Base-by-base conservation (phyloP, 2,329 filamentous ascomycete genomes). In the Cladosporium sp. region DNA sequence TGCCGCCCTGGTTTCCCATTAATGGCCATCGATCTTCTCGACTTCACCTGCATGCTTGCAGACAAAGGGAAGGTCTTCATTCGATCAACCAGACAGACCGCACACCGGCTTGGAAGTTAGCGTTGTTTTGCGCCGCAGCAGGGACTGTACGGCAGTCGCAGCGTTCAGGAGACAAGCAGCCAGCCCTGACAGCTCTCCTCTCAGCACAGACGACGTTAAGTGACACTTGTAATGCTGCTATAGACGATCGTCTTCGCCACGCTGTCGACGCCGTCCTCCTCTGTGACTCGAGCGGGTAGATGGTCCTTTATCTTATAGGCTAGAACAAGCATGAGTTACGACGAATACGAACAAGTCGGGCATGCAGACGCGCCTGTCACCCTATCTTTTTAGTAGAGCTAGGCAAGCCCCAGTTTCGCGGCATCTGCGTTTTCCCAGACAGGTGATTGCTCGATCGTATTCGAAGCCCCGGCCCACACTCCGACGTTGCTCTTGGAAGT, bases 391-490 rank as follows among this genome's bases (percentile, higher is more conserved):
- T 26, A 29, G 28, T 8, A 26, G 16, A 40, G 33, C 55, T 23
- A 57, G 10, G 55, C 33, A 33, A 23, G 33, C 55, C 12, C 55
- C 55, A 33, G 21, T 40, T 57, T 33, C 23, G 31, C 28, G 23
- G 23, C n/a, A 50, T 53, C 49, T 62, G 60, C 60, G 33, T 53
- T 62, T 62, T 49, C 60, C 60, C 60, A 62, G 60, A 62, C 21
- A 55, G 60, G 60, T n/a, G 46, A 62, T 55, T 53, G 60, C 57
- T 57, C 31, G 31, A 40, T 57, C 14, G 21, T 23, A 12, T 11
- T 57, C 33, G 33, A 57, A 26, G 55, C 33, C 3, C 21, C 55
- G 55, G 55, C 55, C 29, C 31, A 18, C 33, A 40, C 55, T 57
- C 55, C 55, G 29, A 46, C 40, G 31, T 33, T 26, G 21, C 40